These are phyloP conservation scores for Naematelia aurantialba DNA, from an alignment of 768 basidiomycete genomes.

Conservation along the genomic window DNA sequence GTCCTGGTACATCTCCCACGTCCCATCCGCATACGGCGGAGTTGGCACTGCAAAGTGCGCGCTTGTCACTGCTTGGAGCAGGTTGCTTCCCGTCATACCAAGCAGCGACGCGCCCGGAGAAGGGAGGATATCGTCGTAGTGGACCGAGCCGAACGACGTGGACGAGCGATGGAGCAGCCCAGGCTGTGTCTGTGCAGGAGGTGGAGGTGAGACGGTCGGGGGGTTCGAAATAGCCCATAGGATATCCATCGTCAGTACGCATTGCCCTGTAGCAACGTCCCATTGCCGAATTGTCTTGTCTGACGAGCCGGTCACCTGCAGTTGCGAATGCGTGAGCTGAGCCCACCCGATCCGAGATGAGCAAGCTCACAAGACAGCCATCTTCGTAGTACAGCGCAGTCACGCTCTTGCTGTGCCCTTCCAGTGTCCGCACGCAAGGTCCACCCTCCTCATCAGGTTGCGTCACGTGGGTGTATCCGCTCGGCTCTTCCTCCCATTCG, in stretches of 20 bases:
- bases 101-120: constrained; percentile 32
- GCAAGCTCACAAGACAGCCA: constrained; percentile 77
- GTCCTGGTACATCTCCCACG: constrained; percentile 92
- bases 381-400: constrained; percentile 95
- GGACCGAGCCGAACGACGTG: constrained; percentile 41
- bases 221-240: constrained; percentile 98
- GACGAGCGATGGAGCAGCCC: constrained; percentile 39
- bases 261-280: constrained; percentile 96
- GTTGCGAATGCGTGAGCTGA: no score
- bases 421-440: constrained; percentile 68
- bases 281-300: constrained; percentile 98
- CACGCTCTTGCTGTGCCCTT: constrained; percentile 89
- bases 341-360: no score
- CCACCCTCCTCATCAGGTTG: constrained; percentile 32
- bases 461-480: constrained; percentile 19
- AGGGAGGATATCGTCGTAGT: constrained; percentile 45
- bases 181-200: constrained; percentile 16
- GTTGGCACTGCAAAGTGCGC: constrained; percentile 71
- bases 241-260: constrained; percentile 99
- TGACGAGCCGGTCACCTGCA: constrained; percentile 89
- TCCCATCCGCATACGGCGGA: constrained; percentile 82
- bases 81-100: constrained; percentile 43
- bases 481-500: constrained; percentile 40
- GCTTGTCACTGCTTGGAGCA: constrained; percentile 57
- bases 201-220: constrained; percentile 21